These are phyloP conservation scores for Prunus salicina DNA, from an alignment of 306 rosid species.

Conservation along the genomic window DNA sequence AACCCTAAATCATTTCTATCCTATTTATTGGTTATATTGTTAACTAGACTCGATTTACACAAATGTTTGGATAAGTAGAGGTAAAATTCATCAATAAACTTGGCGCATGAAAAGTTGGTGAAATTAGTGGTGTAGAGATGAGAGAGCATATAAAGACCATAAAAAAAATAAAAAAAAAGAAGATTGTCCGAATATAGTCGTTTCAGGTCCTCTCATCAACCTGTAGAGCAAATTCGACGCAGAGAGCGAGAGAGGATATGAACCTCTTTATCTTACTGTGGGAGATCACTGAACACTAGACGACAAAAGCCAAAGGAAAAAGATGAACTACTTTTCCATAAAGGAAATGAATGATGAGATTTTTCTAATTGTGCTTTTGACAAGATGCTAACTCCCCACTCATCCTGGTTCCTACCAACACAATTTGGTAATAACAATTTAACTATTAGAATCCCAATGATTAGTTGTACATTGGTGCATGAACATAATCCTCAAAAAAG, in stretches of 20 bases:
- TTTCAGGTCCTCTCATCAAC: background rate
- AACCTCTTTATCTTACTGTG: background rate
- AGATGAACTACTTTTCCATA: background rate
- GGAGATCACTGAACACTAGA: background rate
- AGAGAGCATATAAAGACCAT: background rate
- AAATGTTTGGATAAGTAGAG: no score
- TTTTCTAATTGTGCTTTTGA: conserved; percentile 5
- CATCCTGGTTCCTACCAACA: background rate
- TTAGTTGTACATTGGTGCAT: conserved; percentile 13
- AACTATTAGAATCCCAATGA: conserved; percentile 4
- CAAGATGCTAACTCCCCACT: conserved; percentile 10
- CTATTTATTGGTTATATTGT: no score
- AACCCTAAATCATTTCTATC: no score
- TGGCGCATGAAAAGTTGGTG: no score
- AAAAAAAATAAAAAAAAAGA: background rate
- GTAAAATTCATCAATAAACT: no score
- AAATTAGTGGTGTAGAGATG: background rate
- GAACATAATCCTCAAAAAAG: background rate
- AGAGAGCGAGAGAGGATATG: conserved; percentile 6
- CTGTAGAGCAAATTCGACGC: background rate
- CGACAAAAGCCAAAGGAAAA: conserved; percentile 10
- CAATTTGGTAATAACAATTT: background rate
- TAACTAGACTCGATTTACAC: no score
- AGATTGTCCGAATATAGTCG: background rate
- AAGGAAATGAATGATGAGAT: background rate